Base-by-base conservation (phyloP, 73 alveolate genomes). In the Diophrys sp. region DNA sequence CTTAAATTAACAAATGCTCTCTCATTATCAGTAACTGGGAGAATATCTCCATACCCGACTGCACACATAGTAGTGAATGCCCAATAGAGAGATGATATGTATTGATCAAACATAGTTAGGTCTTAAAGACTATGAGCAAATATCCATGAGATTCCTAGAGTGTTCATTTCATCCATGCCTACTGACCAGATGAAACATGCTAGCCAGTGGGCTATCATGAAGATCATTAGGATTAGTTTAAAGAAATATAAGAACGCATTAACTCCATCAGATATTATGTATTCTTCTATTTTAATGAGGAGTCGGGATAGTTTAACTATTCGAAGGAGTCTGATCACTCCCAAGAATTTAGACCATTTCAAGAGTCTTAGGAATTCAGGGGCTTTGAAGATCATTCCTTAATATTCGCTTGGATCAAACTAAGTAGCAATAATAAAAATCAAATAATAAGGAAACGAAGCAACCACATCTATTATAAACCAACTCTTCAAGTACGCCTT, bases 21-120 rank as follows among this genome's bases (percentile, higher is more conserved):
- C 79, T 91, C 97, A 62, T 72, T 74, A 34, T 90, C 78, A 34
- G 94, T 91, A 1, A 82, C 85, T 30, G 92, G 90, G 0, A 88
- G 81, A 30, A 91, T 91, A 78, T 91, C 97, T 54, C 97, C 97
- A 87, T 91, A 91, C 55, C 97, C 97, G 23, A 91, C 95, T 5
- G 97, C 87, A 29, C 93, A 84, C 78, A 91, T 91, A 0, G 97
- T 91, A 0, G 93, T 91, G 56, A 91, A 73, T 62, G 97, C 78
- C 95, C 94, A 91, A 79, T 91, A 91, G 55, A 91, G 74, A 23
- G 93, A 31, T 32, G 83, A 77, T 28, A 83, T 84, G 79, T 91
- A 91, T 28, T 76, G 32, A 56, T 82, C 95, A 32, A 29, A 14
- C 28, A 2, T 23, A 11, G 29, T 30, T 11, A 79, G 26, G 32